These are phyloP conservation scores for Jaltomata sinuosa DNA, from an alignment of 257 asterid genomes.

Conservation along the genomic window DNA sequence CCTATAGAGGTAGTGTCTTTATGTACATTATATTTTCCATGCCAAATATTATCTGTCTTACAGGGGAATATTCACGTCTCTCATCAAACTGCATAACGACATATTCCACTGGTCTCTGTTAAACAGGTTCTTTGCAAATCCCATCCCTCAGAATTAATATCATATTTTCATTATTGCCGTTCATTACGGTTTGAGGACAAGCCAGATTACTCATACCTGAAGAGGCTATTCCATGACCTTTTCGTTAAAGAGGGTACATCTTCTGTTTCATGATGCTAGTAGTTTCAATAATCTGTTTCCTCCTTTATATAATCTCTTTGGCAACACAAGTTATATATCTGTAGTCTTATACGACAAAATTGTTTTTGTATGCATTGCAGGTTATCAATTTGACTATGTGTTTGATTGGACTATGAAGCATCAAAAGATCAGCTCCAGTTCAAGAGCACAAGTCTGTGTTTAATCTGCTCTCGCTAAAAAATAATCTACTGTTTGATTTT, in stretches of 20 bases:
- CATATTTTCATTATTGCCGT: constrained; percentile 86
- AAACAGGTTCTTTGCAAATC: constrained; percentile 83
- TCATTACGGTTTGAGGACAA: constrained; percentile 77
- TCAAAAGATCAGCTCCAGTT: constrained; percentile 66
- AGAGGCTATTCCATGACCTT: constrained; percentile 69
- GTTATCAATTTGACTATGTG: constrained; percentile 74
- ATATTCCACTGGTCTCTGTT: background rate
- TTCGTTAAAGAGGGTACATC: constrained; percentile 65
- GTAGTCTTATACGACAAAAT: background rate
- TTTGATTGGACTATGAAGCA: constrained; percentile 89
- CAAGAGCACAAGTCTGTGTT: constrained; percentile 41
- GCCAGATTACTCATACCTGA: constrained; percentile 85
- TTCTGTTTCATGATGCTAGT: background rate
- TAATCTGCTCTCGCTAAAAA: background rate
- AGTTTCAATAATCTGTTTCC: background rate
- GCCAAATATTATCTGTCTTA: background rate
- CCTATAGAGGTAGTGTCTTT: constrained; percentile 61
- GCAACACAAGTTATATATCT: background rate
- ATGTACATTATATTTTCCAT: background rate
- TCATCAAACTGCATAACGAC: background rate
- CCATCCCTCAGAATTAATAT: constrained; percentile 75
- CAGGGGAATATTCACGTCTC: background rate
- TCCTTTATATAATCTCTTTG: background rate
- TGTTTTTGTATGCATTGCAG: constrained; percentile 22
- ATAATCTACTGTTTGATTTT: background rate